Conservation (phyloP, 305 asterid genomes). For the Fraxinus velutina region DNA sequence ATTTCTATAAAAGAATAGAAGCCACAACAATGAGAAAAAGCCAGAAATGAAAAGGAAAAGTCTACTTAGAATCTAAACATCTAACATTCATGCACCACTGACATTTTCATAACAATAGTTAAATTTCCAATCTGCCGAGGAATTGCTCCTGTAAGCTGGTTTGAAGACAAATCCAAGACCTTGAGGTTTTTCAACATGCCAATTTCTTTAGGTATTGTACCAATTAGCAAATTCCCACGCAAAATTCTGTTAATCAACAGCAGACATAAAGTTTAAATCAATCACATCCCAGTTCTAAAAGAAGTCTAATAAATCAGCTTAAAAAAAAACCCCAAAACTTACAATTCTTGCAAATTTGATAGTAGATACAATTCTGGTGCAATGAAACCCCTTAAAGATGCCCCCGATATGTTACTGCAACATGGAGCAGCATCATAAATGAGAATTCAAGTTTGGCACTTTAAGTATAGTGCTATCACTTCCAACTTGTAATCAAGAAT, state of each 20-base stretch:
- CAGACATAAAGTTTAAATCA: not conserved
- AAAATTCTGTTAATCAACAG: slow-evolving; percentile 46
- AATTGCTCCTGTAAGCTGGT: slow-evolving; percentile 76
- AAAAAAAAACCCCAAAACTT: slow-evolving; percentile 21
- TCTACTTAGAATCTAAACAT: slow-evolving; percentile 10
- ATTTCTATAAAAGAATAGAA: slow-evolving; percentile 47
- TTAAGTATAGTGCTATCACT: not conserved
- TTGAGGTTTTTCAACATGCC: slow-evolving; percentile 66
- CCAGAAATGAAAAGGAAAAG: not conserved
- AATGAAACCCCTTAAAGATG: slow-evolving; percentile 77
- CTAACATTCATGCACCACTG: slow-evolving; percentile 31
- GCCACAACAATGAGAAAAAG: not conserved
- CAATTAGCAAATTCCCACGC: slow-evolving; percentile 73
- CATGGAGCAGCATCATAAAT: slow-evolving; percentile 14
- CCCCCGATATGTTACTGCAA: slow-evolving; percentile 78
- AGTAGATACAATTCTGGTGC: slow-evolving; percentile 64
- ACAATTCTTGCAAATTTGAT: slow-evolving; percentile 72
- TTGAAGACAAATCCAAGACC: slow-evolving; percentile 76
- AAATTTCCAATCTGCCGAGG: slow-evolving; percentile 82
- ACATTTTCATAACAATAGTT: slow-evolving; percentile 59
- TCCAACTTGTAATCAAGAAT: not conserved
- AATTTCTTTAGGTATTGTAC: slow-evolving; percentile 81
- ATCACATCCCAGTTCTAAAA: not conserved
- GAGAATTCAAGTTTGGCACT: slow-evolving; percentile 12
- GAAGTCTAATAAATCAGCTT: not conserved